Evolutionary conservation across 2,329 filamentous ascomycete genomes (phyloP).

Genomic region (Rachicladosporium sp.): DNA sequence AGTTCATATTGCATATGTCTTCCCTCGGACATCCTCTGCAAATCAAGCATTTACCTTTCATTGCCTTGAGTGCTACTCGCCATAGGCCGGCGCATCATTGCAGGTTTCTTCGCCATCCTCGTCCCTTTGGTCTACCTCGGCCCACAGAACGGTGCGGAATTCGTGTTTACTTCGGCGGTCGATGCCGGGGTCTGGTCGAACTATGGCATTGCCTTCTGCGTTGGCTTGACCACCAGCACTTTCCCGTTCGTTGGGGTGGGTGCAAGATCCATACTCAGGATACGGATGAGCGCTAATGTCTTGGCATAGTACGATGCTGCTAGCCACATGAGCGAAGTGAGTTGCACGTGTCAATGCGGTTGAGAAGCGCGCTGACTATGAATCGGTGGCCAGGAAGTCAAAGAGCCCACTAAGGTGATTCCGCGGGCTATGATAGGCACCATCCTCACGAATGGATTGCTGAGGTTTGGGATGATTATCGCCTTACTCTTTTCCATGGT

Average conservation of each 20-base stretch:
- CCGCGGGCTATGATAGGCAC: slow-evolving; percentile 22
- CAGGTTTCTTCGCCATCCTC: slow-evolving; percentile 1
- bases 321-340: not conserved
- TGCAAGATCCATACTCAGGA: no score
- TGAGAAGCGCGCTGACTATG: no score
- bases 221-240: slow-evolving; percentile 3
- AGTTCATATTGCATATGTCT: no score
- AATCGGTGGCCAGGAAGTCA: slow-evolving; percentile 12
- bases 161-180: slow-evolving; percentile 4
- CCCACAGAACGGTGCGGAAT: not conserved
- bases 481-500: slow-evolving; percentile 28
- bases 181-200: slow-evolving; percentile 1
- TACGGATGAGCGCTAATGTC: no score
- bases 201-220: slow-evolving; percentile 5
- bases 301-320: slow-evolving; percentile 6
- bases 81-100: no score
- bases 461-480: slow-evolving; percentile 29
- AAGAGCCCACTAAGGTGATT: slow-evolving; percentile 6
- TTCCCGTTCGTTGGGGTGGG: slow-evolving; percentile 6
- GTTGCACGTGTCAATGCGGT: no score
- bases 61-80: no score
- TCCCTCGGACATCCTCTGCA: no score
- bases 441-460: slow-evolving; percentile 29
- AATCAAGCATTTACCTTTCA: no score
- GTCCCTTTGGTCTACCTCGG: slow-evolving; percentile 4